Percentiles rank a stretch among this genome's conserved stretches.
Evolutionary conservation across 2,329 filamentous ascomycete species (phyloP).

Genomic region (Hirsutella rhossiliensis): DNA sequence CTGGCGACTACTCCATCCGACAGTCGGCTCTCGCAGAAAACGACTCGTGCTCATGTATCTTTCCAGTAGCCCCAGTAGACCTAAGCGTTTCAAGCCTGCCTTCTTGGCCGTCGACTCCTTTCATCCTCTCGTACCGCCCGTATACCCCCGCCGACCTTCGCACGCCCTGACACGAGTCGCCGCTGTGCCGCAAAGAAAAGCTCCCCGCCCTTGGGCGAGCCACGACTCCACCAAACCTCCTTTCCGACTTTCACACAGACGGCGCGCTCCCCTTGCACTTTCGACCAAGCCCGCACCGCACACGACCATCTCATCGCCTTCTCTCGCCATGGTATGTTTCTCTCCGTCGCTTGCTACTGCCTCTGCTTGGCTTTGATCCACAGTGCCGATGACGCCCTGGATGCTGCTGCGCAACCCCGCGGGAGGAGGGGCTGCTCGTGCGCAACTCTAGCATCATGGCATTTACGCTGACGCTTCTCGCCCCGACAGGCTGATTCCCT

Average conservation of each 20-base stretch:
- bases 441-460: background rate
- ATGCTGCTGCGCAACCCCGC: conserved; percentile 5
- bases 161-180: background rate
- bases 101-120: background rate
- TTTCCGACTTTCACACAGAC: conserved; percentile 1
- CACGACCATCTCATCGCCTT: background rate
- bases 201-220: conserved; percentile 3
- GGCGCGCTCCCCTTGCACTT: conserved; percentile 6
- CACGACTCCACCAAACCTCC: conserved; percentile 5
- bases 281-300: conserved; percentile 3
- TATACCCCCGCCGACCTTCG: background rate
- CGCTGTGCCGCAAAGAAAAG: conserved; percentile 6
- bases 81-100: background rate
- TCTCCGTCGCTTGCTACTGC: background rate
- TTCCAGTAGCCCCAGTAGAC: too few relatives aligned
- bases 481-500: conserved; percentile 77
- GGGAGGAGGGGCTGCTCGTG: conserved; percentile 12
- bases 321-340: conserved; percentile 13
- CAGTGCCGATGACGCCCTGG: background rate
- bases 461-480: conserved; percentile 8
- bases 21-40: too few relatives aligned
- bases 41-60: too few relatives aligned
- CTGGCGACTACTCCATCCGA: too few relatives aligned
- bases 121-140: background rate
- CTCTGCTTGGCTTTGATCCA: background rate